Evolutionary conservation across 345 rosid species (phyloP).

Genomic region (Gossypium sturtianum): DNA sequence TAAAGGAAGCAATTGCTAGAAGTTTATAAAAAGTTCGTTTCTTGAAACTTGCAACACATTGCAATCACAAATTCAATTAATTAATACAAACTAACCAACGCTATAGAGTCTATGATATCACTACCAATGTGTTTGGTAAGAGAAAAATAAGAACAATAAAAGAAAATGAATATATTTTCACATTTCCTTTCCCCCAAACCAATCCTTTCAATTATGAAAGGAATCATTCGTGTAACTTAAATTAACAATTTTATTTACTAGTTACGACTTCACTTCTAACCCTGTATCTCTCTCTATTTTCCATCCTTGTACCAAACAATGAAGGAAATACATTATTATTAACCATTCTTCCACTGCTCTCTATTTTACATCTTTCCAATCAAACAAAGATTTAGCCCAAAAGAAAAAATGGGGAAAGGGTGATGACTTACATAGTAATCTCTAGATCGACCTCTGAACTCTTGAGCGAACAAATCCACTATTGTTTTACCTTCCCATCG

Average conservation of each 20-base stretch:
- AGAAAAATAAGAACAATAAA: background rate
- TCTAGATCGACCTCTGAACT: conserved; percentile 77
- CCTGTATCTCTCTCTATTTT: too few relatives aligned
- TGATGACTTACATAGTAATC: conserved; percentile 61
- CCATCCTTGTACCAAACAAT: too few relatives aligned
- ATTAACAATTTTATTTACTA: background rate
- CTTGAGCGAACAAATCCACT: conserved; percentile 81
- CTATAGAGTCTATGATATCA: background rate
- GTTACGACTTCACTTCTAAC: too few relatives aligned
- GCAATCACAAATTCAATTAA: background rate
- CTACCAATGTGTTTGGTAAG: background rate
- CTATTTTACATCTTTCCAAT: too few relatives aligned
- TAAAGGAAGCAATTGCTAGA: background rate
- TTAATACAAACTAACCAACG: background rate
- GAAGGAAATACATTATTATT: too few relatives aligned
- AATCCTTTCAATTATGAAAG: background rate
- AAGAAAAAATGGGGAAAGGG: too few relatives aligned
- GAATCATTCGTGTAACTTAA: background rate
- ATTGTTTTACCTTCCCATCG: conserved; percentile 92
- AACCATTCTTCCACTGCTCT: too few relatives aligned
- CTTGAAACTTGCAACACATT: conserved; percentile 6
- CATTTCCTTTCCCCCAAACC: background rate
- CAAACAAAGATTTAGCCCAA: too few relatives aligned
- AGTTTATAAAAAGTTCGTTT: background rate
- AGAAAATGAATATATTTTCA: background rate